Percentiles rank a stretch among this genome's conserved stretches.
Conservation (phyloP, 805 yeast species). For the Yarrowia bubula region DNA sequence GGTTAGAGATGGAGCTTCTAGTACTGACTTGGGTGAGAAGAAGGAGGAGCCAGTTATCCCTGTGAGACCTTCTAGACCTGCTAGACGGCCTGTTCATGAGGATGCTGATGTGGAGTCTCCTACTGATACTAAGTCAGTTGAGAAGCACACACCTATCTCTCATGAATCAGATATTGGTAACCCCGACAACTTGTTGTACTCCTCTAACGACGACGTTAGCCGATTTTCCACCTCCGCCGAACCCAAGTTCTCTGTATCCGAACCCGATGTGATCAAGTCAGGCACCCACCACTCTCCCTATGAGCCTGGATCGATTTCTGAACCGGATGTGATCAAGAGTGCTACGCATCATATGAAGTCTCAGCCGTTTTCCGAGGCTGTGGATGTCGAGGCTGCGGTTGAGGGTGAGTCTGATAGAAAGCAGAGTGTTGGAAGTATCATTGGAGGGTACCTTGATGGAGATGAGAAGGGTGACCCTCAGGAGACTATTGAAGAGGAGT, state of each 20-base stretch:
- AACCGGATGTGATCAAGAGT: slow-evolving; percentile 2
- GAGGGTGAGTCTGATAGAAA: background rate
- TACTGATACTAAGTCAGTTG: background rate
- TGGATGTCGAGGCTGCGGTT: background rate
- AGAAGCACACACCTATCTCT: background rate
- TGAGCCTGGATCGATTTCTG: background rate
- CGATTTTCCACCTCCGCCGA: background rate
- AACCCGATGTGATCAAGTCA: slow-evolving; percentile 6
- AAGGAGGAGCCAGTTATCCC: too few species aligned
- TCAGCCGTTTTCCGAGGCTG: background rate
- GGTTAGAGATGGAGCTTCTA: background rate
- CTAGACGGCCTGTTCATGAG: background rate
- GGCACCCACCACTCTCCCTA: slow-evolving; percentile 1
- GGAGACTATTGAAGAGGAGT: slow-evolving; percentile 1
- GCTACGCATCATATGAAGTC: background rate
- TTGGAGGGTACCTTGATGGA: background rate
- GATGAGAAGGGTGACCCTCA: background rate
- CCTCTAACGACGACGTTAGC: background rate
- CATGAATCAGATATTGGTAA: background rate
- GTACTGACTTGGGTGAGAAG: background rate
- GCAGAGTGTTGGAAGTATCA: slow-evolving; percentile 3
- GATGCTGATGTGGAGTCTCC: background rate
- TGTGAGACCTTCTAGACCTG: background rate
- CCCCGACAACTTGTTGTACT: background rate
- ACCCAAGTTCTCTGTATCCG: background rate